Evolutionary conservation across 2,329 filamentous ascomycete species (phyloP).

Genomic region (Zymoseptoria crescenta): DNA sequence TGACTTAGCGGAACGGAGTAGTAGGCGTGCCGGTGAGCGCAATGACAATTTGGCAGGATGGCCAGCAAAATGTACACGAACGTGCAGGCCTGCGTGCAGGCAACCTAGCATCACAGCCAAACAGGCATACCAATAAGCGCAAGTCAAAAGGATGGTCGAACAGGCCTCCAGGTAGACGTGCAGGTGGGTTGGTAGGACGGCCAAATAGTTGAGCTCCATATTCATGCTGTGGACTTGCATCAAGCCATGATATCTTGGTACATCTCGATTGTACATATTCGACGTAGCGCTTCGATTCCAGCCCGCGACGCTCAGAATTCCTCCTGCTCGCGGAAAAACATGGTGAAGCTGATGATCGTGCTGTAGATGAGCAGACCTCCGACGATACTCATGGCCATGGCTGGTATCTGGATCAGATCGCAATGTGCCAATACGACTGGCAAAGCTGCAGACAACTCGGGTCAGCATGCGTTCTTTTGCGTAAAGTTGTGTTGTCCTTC

Average conservation of each 20-base stretch:
- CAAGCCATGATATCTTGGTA: neutral
- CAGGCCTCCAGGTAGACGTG: too few species aligned
- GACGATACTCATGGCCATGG: constrained; percentile 91
- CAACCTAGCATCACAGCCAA: too few species aligned
- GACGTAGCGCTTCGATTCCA: neutral
- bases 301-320: constrained; percentile 59
- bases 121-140: too few species aligned
- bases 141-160: too few species aligned
- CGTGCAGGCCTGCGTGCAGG: neutral
- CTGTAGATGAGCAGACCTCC: constrained; percentile 93
- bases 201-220: neutral
- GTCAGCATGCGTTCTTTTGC: neutral
- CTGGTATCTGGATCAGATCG: constrained; percentile 69
- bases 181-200: too few species aligned
- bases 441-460: constrained; percentile 53
- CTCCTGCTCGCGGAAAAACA: constrained; percentile 97
- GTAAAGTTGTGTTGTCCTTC: neutral
- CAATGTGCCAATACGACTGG: constrained; percentile 84
- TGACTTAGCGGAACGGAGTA: too few species aligned
- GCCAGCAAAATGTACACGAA: neutral
- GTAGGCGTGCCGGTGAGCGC: too few species aligned
- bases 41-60: neutral
- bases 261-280: neutral
- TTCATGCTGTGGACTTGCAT: neutral
- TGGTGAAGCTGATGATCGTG: constrained; percentile 93